A percentile compares a stretch with the other conserved stretches of the same genome.
Evolutionary conservation across 805 yeast genomes (phyloP).

Genomic region (Tetrapisispora fleetii): DNA sequence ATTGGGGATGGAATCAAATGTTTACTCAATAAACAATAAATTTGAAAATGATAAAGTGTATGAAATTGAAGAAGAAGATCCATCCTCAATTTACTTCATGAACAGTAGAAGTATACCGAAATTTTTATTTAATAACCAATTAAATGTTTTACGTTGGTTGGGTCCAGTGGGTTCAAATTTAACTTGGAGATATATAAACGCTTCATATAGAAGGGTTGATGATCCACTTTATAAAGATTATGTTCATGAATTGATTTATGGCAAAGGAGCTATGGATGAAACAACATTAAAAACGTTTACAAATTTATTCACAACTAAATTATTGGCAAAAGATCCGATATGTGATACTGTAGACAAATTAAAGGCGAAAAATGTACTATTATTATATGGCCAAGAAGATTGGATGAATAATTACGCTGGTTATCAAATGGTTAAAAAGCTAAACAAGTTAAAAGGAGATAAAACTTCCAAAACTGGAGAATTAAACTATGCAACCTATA

Average conservation of each 20-base stretch:
- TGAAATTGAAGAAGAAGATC: constrained; percentile 30
- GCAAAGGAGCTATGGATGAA: constrained; percentile 8
- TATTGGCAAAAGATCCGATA: constrained; percentile 58
- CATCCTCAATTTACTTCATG: constrained; percentile 32
- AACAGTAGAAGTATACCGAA: constrained; percentile 25
- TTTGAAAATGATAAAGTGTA: constrained; percentile 11
- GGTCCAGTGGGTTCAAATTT: constrained; percentile 35
- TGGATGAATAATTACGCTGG: constrained; percentile 64
- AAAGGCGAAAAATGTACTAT: constrained; percentile 31
- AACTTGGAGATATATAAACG: constrained; percentile 25
- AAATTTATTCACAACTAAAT: constrained; percentile 20
- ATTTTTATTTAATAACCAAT: constrained; percentile 30
- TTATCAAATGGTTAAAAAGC: constrained; percentile 11
- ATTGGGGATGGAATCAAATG: constrained; percentile 65
- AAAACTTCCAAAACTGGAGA: neutral
- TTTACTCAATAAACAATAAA: constrained; percentile 42
- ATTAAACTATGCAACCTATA: constrained; percentile 7
- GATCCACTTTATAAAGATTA: constrained; percentile 20
- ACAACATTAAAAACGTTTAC: constrained; percentile 22
- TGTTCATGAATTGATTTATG: constrained; percentile 14
- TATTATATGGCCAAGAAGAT: constrained; percentile 58
- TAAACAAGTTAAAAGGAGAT: constrained; percentile 6
- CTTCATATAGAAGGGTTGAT: constrained; percentile 25
- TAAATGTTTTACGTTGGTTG: constrained; percentile 39
- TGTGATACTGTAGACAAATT: constrained; percentile 42